These are phyloP conservation scores for Allomyces arbusculus DNA, from an alignment of 192 early-diverging fungal species.

Conservation along the genomic window DNA sequence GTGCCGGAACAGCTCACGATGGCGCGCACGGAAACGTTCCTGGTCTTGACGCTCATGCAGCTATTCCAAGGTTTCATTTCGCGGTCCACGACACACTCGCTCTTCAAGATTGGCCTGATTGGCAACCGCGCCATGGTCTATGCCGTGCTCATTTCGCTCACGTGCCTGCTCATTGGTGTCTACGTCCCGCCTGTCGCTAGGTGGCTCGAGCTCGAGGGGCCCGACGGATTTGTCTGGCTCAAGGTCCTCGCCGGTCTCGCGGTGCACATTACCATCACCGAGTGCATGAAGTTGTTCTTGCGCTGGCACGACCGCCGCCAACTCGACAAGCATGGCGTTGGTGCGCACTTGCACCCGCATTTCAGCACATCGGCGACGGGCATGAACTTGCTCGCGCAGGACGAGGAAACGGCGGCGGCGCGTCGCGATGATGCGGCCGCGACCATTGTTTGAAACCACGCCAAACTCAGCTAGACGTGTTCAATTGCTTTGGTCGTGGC, in stretches of 20 bases:
- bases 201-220: conserved; percentile 35
- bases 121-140: conserved; percentile 65
- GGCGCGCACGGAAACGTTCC: conserved; percentile 44
- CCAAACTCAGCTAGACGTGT: too few relatives aligned
- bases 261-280: conserved; percentile 32
- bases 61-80: conserved; percentile 73
- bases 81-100: conserved; percentile 40
- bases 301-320: conserved; percentile 5
- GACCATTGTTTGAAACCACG: too few relatives aligned
- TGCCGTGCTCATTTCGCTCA: conserved; percentile 49
- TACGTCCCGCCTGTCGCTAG: conserved; percentile 46
- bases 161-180: conserved; percentile 49
- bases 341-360: too few relatives aligned
- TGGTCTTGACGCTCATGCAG: conserved; percentile 66
- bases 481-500: too few relatives aligned
- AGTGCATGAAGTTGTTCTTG: conserved; percentile 32
- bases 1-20: conserved; percentile 14
- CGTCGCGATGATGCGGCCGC: too few relatives aligned
- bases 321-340: too few relatives aligned
- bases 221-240: conserved; percentile 37
- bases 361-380: too few relatives aligned
- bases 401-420: too few relatives aligned
- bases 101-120: conserved; percentile 53
- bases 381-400: too few relatives aligned
- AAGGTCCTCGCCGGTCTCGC: conserved; percentile 35